Evolutionary conservation across 176 grass and related monocot genomes (phyloP).

Genomic region (Ensete glaucum): DNA sequence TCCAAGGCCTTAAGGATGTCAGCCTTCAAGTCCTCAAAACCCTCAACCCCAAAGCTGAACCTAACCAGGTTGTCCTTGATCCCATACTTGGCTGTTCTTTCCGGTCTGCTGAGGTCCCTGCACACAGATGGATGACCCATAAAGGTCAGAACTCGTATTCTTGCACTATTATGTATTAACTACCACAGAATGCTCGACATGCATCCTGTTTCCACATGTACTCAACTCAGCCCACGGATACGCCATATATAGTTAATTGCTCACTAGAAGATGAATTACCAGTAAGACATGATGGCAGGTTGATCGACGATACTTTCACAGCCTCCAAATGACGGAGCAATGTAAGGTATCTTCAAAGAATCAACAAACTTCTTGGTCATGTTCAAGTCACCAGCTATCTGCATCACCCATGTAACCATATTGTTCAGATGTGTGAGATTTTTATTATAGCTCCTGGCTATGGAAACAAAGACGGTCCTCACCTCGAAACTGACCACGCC

Average conservation of each 20-base stretch:
- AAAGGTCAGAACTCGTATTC: neutral
- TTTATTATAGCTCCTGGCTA: too few species aligned
- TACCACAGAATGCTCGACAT: too few species aligned
- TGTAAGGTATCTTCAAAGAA: slow-evolving; percentile 89
- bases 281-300: slow-evolving; percentile 99
- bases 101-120: slow-evolving; percentile 25
- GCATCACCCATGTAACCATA: neutral
- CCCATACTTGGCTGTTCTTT: slow-evolving; percentile 65
- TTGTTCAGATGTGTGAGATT: neutral
- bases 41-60: slow-evolving; percentile 95
- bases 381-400: slow-evolving; percentile 49
- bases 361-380: slow-evolving; percentile 74
- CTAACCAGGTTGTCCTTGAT: slow-evolving; percentile 98
- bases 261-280: slow-evolving; percentile 28
- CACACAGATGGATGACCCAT: neutral
- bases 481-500: slow-evolving; percentile 99
- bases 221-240: too few species aligned
- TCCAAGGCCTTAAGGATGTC: slow-evolving; percentile 74
- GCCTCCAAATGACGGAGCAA: slow-evolving; percentile 93
- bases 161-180: too few species aligned
- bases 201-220: neutral
- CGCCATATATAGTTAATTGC: too few species aligned
- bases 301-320: slow-evolving; percentile 95
- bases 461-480: neutral
- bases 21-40: slow-evolving; percentile 80